Conservation (phyloP, 2,329 filamentous ascomycete species). For the Fusarium sulawesiense region DNA sequence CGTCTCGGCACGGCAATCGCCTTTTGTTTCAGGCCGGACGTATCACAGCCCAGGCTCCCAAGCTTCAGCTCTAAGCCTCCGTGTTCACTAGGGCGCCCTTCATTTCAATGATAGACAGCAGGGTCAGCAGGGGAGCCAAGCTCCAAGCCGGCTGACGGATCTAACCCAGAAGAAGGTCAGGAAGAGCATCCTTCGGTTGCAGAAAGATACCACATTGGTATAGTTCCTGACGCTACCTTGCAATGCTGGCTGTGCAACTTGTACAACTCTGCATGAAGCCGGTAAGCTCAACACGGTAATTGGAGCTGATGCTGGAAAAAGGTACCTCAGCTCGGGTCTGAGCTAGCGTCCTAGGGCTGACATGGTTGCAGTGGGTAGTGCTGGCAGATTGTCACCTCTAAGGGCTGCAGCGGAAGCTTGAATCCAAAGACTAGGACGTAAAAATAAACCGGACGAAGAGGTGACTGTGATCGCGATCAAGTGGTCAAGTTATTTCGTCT, state of each 20-base stretch:
- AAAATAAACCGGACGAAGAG: neutral
- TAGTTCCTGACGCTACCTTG: constrained; percentile 1
- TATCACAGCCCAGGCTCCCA: constrained; percentile 13
- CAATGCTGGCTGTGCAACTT: constrained; percentile 37
- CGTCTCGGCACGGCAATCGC: constrained; percentile 21
- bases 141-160: constrained; percentile 30
- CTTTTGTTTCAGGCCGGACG: constrained; percentile 18
- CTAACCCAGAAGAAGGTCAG: constrained; percentile 1
- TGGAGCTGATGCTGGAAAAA: neutral
- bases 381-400: constrained; percentile 2
- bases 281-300: neutral
- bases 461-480: neutral
- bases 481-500: neutral
- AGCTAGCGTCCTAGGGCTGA: constrained; percentile 46
- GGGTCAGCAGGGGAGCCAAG: constrained; percentile 37
- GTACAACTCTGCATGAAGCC: constrained; percentile 22
- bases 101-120: constrained; percentile 40
- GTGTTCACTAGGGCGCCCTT: constrained; percentile 30
- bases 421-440: neutral
- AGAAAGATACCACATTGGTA: constrained; percentile 9
- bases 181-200: neutral
- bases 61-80: constrained; percentile 28
- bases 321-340: constrained; percentile 12
- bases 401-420: neutral
- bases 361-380: constrained; percentile 30